Evolutionary conservation across 495 filamentous ascomycete species (phyloP).

Genomic region (Lepraria neglecta): DNA sequence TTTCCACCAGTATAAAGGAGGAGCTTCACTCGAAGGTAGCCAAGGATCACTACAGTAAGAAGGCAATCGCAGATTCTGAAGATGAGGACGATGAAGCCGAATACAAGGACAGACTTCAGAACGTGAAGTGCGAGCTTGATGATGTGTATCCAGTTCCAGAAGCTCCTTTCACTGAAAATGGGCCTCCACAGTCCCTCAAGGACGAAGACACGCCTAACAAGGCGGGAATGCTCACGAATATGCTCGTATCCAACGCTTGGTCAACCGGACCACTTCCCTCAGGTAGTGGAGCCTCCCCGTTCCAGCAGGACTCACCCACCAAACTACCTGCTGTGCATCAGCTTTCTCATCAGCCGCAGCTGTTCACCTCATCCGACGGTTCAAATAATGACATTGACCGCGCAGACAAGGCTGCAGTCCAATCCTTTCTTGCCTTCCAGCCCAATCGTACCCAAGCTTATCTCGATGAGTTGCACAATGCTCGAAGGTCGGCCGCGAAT

Average conservation of each 20-base stretch:
- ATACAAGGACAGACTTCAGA: constrained; percentile 27
- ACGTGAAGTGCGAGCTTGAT: constrained; percentile 26
- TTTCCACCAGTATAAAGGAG: neutral
- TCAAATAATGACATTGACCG: neutral
- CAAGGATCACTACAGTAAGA: neutral
- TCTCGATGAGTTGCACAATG: constrained; percentile 22
- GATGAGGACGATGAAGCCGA: constrained; percentile 37
- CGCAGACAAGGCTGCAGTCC: constrained; percentile 28
- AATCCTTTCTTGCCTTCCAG: constrained; percentile 28
- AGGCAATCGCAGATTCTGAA: constrained; percentile 43
- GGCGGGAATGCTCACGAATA: neutral
- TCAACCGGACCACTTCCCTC: constrained; percentile 4
- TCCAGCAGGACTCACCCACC: constrained; percentile 34
- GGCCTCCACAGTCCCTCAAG: neutral
- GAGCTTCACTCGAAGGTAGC: neutral
- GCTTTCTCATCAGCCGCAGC: neutral
- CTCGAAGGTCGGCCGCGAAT: constrained; percentile 21
- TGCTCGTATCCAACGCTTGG: constrained; percentile 10
- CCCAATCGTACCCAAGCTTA: constrained; percentile 22
- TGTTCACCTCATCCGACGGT: neutral
- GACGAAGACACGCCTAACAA: neutral
- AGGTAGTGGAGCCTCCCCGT: constrained; percentile 31
- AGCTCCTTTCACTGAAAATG: neutral
- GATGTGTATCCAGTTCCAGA: constrained; percentile 31
- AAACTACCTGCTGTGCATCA: constrained; percentile 18